These are phyloP conservation scores for Amoeboaphelidium occidentale DNA, from an alignment of 371 early-diverging fungal genomes.

Conservation along the genomic window DNA sequence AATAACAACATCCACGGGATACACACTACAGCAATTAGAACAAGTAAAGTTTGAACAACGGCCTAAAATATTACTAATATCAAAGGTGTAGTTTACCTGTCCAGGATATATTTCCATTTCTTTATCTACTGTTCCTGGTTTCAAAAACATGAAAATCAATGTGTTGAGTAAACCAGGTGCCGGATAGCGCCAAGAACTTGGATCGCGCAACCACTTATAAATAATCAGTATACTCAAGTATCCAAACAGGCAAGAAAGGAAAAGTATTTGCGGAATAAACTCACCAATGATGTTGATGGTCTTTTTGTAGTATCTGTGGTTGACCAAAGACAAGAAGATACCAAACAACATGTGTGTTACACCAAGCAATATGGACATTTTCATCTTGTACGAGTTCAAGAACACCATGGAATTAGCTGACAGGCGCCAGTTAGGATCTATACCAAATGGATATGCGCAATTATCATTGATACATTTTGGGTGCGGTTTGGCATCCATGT, in stretches of 20 bases:
- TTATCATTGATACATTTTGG: too few species aligned
- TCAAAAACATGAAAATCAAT: constrained; percentile 96
- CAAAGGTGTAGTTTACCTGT: constrained; percentile 27
- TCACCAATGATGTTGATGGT: constrained; percentile 54
- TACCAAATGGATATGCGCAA: constrained; percentile 27
- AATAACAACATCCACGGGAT: constrained; percentile 97
- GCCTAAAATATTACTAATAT: constrained; percentile 16
- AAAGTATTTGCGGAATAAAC: constrained; percentile 84
- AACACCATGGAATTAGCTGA: constrained; percentile 79
- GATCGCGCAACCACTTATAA: constrained; percentile 86
- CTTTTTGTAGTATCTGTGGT: constrained; percentile 66
- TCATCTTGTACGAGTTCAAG: constrained; percentile 99
- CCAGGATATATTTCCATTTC: constrained; percentile 53
- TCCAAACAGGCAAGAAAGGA: constrained; percentile 82
- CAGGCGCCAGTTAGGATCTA: constrained; percentile 77
- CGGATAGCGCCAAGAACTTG: constrained; percentile 33
- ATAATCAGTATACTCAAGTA: constrained; percentile 81
- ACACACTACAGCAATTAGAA: constrained; percentile 63
- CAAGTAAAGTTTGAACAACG: constrained; percentile 53
- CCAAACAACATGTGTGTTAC: constrained; percentile 96
- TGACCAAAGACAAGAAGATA: constrained; percentile 67
- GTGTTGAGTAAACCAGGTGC: constrained; percentile 92
- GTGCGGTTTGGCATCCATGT: too few species aligned
- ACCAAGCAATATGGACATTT: constrained; percentile 92
- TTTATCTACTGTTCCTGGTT: constrained; percentile 63